Evolutionary conservation across 208 protist species (phyloP), one percentile per base, ranked within the genome.

Genomic region (Trypanosoma vivax): DNA sequence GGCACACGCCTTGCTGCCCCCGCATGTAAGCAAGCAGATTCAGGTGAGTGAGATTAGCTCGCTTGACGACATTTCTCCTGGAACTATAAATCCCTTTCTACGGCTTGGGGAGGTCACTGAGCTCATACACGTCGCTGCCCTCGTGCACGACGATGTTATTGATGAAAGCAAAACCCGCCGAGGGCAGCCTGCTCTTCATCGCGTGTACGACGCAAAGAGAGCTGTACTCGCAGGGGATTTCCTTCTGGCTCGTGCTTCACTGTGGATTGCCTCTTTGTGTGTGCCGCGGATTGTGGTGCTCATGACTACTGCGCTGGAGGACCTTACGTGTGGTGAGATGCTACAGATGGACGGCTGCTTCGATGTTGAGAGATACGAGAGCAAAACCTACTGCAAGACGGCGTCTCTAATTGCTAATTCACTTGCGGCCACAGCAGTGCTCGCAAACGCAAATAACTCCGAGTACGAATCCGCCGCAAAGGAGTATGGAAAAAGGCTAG

Each of bases 131-230:
- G 94, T 90, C 2, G 96, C 96, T 18, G 94, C 82, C 19, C 83
- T 98, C 10, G 79, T 98, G n/a, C 96, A 98, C 54, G 96, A 98
- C 62, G 96, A 98, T 66, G 92, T 98, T 11, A 89, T 98, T 48
- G 96, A 98, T 57, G 79, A 91, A 21, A 85, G 88, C 23, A 79
- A 90, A 33, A 97, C 83, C 7, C 88, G 96, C 51, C 78, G 96
- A n/a, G 89, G 92, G 13, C 56, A 82, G 7, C 66, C 74, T 0
- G 73, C 90, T 0, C 66, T 95, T n/a, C 84, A 96, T 60, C 59
- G 68, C 23, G 72, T 86, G 24, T 84, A 91, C 60, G 90, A 90
- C 43, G 75, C 82, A 13, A 94, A 92, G 63, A 62, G 79, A 7
- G 86, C 92, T 0, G 90, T 98, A 19, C 73, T 98, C 9, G 88